These are phyloP conservation scores for Tolypocladium inflatum DNA, from an alignment of 2,329 filamentous ascomycete species.

Conservation along the genomic window DNA sequence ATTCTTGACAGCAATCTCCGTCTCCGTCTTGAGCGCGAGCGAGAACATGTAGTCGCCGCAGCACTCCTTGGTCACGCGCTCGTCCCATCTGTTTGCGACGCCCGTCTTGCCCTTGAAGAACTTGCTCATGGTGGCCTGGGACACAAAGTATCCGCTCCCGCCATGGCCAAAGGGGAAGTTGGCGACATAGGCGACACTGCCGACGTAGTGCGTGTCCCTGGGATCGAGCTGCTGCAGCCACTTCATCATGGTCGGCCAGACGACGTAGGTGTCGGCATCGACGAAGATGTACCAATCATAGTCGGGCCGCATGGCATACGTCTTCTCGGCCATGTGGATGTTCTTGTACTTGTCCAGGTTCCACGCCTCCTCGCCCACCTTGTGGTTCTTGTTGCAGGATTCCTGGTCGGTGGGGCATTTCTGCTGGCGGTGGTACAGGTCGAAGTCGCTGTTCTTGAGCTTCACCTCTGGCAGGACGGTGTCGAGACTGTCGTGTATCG, in stretches of 20 bases:
- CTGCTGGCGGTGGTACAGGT: constrained; percentile 35
- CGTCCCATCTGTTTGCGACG: constrained; percentile 37
- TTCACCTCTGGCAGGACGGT: constrained; percentile 31
- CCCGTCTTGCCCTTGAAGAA: constrained; percentile 30
- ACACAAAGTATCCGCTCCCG: constrained; percentile 45
- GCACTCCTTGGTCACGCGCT: constrained; percentile 27
- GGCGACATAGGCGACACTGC: constrained; percentile 34
- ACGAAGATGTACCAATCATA: constrained; percentile 52
- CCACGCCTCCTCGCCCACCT: constrained; percentile 31
- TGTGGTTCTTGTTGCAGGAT: constrained; percentile 27
- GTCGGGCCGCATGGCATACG: constrained; percentile 37
- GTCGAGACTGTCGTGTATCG: constrained; percentile 36
- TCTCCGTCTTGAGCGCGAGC: constrained; percentile 32
- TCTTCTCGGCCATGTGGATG: constrained; percentile 47
- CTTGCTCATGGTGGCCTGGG: constrained; percentile 38
- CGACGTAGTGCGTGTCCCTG: constrained; percentile 35
- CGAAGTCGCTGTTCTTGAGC: constrained; percentile 38
- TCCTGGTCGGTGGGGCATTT: constrained; percentile 35
- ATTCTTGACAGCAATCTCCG: constrained; percentile 29
- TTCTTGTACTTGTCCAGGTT: constrained; percentile 54
- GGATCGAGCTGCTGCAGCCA: constrained; percentile 37
- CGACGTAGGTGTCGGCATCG: constrained; percentile 48
- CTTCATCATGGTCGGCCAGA: constrained; percentile 40
- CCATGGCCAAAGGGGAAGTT: constrained; percentile 42
- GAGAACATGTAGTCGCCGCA: constrained; percentile 44